These are phyloP conservation scores for Elongisporangium undulatum DNA, from an alignment of 352 stramenopile species.

Conservation along the genomic window DNA sequence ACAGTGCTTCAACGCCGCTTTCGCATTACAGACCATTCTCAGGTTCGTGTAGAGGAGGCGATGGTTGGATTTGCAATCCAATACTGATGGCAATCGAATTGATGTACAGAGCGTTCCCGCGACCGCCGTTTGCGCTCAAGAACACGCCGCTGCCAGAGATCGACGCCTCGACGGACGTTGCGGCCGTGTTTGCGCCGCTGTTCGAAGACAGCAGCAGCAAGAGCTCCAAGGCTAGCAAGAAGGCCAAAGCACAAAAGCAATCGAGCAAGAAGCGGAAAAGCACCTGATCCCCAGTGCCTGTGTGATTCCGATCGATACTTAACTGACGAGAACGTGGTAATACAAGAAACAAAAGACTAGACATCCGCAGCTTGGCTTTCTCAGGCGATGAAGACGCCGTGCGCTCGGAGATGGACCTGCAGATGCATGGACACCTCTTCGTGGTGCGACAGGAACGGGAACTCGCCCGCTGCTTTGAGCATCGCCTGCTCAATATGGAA, in stretches of 20 bases:
- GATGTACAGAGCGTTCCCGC: constrained; percentile 51
- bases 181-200: constrained; percentile 37
- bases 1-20: constrained; percentile 76
- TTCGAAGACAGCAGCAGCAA: constrained; percentile 22
- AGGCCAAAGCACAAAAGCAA: constrained; percentile 15
- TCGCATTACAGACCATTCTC: constrained; percentile 72
- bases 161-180: constrained; percentile 31
- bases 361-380: constrained; percentile 1
- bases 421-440: constrained; percentile 75
- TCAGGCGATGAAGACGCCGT: constrained; percentile 43
- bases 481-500: constrained; percentile 34
- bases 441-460: constrained; percentile 69
- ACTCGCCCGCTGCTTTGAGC: constrained; percentile 61
- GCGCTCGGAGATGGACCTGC: constrained; percentile 63
- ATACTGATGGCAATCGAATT: constrained; percentile 1
- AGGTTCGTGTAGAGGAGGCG: constrained; percentile 15
- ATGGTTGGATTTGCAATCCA: not conserved
- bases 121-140: constrained; percentile 40
- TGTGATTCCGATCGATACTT: not conserved
- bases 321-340: not conserved
- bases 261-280: constrained; percentile 13
- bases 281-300: not conserved
- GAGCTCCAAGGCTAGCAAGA: constrained; percentile 22
- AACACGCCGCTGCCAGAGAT: constrained; percentile 37
- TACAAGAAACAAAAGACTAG: not conserved